phyloP scores from a whole-genome alignment of 257 asterid species.

The Solanum sejunctum region DNA sequence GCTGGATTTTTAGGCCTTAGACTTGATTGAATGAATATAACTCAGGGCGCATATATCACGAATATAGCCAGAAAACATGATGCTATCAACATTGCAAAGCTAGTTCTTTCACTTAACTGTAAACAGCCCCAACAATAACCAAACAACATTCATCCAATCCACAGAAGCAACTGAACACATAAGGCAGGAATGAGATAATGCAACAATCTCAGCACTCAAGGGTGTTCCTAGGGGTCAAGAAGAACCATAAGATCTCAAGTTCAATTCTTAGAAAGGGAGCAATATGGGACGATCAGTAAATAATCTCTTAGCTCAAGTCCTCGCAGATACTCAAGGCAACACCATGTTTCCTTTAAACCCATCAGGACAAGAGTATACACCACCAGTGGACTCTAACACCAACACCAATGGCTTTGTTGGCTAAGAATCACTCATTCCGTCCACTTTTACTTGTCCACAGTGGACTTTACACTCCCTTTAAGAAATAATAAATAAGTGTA shows the following conservation, averaged over 20 bases:
- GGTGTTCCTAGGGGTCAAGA: background rate
- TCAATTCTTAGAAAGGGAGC: background rate
- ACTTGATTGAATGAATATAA: background rate
- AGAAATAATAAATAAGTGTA: no score
- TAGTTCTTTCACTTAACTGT: background rate
- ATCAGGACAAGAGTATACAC: no score
- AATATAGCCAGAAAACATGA: background rate
- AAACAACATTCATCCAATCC: background rate
- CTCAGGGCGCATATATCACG: background rate
- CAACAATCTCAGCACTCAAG: constrained; percentile 20
- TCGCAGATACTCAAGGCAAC: no score
- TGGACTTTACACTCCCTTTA: no score
- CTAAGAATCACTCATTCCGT: no score
- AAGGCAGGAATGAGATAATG: background rate
- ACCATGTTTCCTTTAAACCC: no score
- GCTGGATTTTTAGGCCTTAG: background rate
- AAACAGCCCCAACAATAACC: background rate
- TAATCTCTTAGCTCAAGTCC: no score
- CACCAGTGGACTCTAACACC: no score
- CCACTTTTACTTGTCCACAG: no score
- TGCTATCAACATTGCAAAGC: background rate
- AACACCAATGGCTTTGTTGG: no score
- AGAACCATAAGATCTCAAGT: background rate
- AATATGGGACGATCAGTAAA: no score
- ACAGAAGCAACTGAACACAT: background rate